Evolutionary conservation across 2,329 filamentous ascomycete genomes (phyloP), one percentile per base, ranked within the genome.

Genomic region (Sporothrix sp.): DNA sequence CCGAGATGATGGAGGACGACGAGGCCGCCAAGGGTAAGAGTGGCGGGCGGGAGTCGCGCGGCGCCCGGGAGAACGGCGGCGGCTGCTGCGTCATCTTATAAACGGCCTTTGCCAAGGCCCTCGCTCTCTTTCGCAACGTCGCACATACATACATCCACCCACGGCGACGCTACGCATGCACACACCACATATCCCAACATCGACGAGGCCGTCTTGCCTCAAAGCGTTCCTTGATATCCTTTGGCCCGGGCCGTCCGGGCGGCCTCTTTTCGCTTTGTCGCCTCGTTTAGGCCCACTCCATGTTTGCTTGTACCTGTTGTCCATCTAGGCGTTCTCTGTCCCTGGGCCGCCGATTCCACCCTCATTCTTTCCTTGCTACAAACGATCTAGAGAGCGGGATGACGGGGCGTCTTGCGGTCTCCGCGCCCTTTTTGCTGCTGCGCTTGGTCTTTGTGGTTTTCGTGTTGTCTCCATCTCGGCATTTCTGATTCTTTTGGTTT

Each of bases 1-100:
- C 89, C 62, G 87, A 95, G 62, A 77, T 91, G 54, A 84, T 94
- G 57, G 88, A 93, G 61, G 81, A 84, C 57, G 82, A 86, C 60
- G 84, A 87, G 58, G 81, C 84, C 51, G 84, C 83, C 62, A 77
- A 78, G 30, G 75, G 77, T 52, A 85, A 84, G 65, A 71, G 69
- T 60, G 23, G 32, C 18, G 61, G 67, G 35, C 62, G 68, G 36
- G 64, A 68, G n/a, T 64, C 69, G 8, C 62, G 68, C 35, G n/a
- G n/a, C n/a, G 65, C 61, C 52, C 63, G 69, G 21, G 66, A 70
- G 44, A 65, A 71, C 27, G 63, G 68, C 42, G 60, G 65, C 27
- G 67, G 68, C 38, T 78, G 74, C 63, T 78, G 74, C 56, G 68
- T 76, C 44, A 73, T 78, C 56, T 66, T 76, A 70, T 75, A 65